Base-by-base conservation (phyloP, 2,329 filamentous ascomycete genomes). In the Plectosphaerella cucumerina region DNA sequence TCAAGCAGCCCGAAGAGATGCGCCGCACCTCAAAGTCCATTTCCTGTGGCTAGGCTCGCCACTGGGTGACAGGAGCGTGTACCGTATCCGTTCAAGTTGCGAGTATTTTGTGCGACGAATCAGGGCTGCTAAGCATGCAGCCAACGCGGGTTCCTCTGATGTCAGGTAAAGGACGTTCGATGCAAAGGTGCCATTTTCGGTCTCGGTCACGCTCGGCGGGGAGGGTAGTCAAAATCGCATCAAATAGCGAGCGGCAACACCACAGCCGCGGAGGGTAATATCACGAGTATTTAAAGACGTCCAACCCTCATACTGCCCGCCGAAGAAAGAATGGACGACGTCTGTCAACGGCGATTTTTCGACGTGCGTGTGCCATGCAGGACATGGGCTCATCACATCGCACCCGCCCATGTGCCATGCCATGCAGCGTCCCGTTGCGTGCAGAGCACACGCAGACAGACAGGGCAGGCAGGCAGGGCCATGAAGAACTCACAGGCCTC, bases 351-450 rank as follows among this genome's bases (percentile, higher is more conserved):
- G 26, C 26, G 26, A 31, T 31, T 42, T 39, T 17, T 20, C 39
- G 39, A 42, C 18, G n/a, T 42, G 39, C 39, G 18, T 21, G 39
- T 42, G 17, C 39, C 4, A 17, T 42, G 39, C 39, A 42, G n/a
- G 39, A 42, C 39, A 39, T 14, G 18, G 41, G 51, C 48, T 49
- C 51, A 42, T 53, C 51, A 22, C 44, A 53, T 43, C 20, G 26
- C 49, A 31, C 35, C 15, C 41, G n/a, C 48, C 39, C 18, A 18
- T 42, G 39, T 53, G 22, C 22, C 47, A 49, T 47, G 35, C 47
- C 41, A 48, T 44, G 35, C 39, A 31, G 34, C 47, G 6, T 34
- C 10, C 43, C 44, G 18, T 6, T 42, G n/a, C 39, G 39, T 17
- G 35, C 35, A 39, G 35, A 39, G 17, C 6, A 15, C 15, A 42